phyloP scores from a whole-genome alignment of 192 early-diverging fungal genomes.

The Lobosporangium transversale region DNA sequence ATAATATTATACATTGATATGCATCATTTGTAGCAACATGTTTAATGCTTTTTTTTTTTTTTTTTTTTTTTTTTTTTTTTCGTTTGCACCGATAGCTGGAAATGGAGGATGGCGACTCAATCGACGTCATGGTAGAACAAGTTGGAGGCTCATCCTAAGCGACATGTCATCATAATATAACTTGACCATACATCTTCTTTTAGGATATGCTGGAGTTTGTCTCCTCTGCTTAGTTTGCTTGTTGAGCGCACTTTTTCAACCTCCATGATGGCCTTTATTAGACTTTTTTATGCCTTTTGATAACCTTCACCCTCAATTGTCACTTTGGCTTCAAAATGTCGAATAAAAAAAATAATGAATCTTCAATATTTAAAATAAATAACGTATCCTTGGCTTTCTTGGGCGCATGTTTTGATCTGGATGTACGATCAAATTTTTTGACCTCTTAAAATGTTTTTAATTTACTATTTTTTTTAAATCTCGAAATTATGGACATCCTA shows the following conservation, averaged over 20 bases:
- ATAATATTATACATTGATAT: neutral
- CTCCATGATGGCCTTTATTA: no score
- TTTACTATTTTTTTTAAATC: no score
- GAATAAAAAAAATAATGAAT: neutral
- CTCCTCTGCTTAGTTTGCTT: neutral
- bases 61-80: neutral
- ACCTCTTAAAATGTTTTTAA: no score
- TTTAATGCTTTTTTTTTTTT: neutral
- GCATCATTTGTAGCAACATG: neutral
- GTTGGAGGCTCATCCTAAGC: constrained; percentile 65
- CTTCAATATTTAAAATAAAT: neutral
- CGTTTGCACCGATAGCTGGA: constrained; percentile 72
- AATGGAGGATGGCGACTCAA: constrained; percentile 95
- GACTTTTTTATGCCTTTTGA: no score
- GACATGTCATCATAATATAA: no score
- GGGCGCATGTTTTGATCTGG: neutral
- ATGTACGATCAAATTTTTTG: no score
- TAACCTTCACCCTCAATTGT: neutral
- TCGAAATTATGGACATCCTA: no score
- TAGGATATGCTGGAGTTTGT: neutral
- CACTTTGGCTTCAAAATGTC: neutral
- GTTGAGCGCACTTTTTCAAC: no score
- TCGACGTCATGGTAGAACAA: constrained; percentile 96
- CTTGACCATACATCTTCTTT: neutral
- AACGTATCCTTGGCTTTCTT: neutral